Evolutionary conservation across 768 basidiomycete species (phyloP), one percentile per base, ranked within the genome.

Genomic region (Boletellus ananas): DNA sequence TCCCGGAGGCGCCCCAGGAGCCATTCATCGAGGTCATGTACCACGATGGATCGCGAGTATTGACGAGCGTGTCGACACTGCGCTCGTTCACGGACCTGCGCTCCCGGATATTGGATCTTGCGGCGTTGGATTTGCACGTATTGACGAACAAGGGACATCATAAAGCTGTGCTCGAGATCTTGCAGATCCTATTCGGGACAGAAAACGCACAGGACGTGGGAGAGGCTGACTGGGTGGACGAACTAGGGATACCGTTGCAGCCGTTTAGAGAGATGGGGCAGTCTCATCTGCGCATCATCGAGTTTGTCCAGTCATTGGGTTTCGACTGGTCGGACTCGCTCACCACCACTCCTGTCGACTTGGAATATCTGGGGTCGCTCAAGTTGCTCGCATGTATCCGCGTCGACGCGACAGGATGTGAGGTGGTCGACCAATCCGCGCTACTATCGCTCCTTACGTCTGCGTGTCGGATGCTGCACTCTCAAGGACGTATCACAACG

Each of bases 241-340:
- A 48, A 35, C 16, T 47, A 23, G 63, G 57, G 29, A 52, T 57
- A 51, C 63, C 75, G 6, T 74, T 81, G 63, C 74, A 73, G 47
- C 74, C 79, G 2, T 89, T 88, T 73, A 78, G 57, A 27, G 87
- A 87, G 55, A 75, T 89, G 47, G 87, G 87, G 3, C 93, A 94
- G 62, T 87, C 88, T 0, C 82, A 91, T 47, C 76, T 91, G 58
- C 79, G 88, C 21, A 84, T 96, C 65, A 85, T 95, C 58, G 93
- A 95, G 66, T 81, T 92, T 46, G 74, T 97, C 40, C 86, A 90
- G 61, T 90, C 90, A 0, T 71, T 97, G 58, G 83, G 85, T 63
- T 87, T 97, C 56, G 85, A 89, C 47, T 97, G 94, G 94, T 79
- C 78, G 6, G 94, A 97, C 62, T 80, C 79, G 49, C 69, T 90